Conservation (phyloP, 495 filamentous ascomycete genomes). For the Pseudoneurospora amorphoporcata region DNA sequence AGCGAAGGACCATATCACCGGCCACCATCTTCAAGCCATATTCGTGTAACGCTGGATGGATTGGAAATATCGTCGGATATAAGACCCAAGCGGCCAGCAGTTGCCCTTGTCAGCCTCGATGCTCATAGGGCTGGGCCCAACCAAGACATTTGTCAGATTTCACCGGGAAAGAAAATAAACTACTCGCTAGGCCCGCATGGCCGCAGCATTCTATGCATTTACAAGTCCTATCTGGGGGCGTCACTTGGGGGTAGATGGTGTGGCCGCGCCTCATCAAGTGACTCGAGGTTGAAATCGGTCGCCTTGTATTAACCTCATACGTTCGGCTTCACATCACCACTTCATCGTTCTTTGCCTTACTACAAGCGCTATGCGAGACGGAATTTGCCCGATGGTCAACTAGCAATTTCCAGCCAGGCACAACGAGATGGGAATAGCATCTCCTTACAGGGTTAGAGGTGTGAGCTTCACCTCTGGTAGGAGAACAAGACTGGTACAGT, state of each 20-base stretch:
- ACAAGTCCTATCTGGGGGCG: neutral
- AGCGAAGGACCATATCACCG: neutral
- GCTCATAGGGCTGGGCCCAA: neutral
- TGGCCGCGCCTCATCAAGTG: neutral
- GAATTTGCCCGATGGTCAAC: neutral
- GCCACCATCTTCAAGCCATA: neutral
- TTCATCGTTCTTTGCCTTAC: neutral
- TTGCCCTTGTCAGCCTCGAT: neutral
- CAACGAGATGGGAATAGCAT: neutral
- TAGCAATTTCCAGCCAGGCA: neutral
- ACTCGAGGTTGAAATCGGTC: neutral
- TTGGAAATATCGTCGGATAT: neutral
- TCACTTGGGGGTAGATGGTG: neutral
- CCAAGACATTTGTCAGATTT: neutral
- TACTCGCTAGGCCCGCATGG: neutral
- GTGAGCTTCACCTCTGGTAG: neutral
- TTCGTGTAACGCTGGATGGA: neutral
- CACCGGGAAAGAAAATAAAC: neutral
- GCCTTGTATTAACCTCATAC: neutral
- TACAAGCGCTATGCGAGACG: neutral
- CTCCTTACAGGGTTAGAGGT: neutral
- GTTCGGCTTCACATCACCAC: neutral
- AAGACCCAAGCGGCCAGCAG: neutral
- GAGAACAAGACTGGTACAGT: neutral
- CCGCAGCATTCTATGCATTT: neutral